These are phyloP conservation scores for Blastomyces gilchristii DNA, from an alignment of 2,329 filamentous ascomycete species.

Conservation along the genomic window DNA sequence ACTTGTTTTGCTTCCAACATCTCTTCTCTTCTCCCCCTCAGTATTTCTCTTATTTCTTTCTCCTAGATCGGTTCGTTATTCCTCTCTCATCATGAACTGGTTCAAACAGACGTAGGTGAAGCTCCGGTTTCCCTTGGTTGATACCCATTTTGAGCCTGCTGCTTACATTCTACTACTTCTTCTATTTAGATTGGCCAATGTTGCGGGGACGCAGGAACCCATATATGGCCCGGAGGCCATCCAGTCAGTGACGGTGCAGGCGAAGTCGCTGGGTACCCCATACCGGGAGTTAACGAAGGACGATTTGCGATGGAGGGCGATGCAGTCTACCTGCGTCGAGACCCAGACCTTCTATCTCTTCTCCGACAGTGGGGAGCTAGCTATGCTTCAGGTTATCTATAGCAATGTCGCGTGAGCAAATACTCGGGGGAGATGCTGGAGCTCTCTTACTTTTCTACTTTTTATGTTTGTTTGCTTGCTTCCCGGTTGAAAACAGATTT, in stretches of 20 bases:
- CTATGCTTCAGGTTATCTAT: slow-evolving; percentile 86
- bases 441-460: background rate
- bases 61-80: background rate
- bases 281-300: slow-evolving; percentile 70
- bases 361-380: slow-evolving; percentile 64
- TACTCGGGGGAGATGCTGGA: background rate
- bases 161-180: slow-evolving; percentile 9
- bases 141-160: slow-evolving; percentile 12
- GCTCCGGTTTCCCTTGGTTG: slow-evolving; percentile 6
- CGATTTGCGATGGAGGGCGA: slow-evolving; percentile 69
- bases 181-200: slow-evolving; percentile 52
- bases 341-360: slow-evolving; percentile 90
- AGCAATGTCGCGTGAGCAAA: slow-evolving; percentile 82
- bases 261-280: slow-evolving; percentile 69
- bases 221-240: slow-evolving; percentile 87
- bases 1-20: background rate
- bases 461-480: background rate
- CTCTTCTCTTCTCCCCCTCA: background rate
- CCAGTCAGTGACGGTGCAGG: slow-evolving; percentile 72
- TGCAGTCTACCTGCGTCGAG: slow-evolving; percentile 83
- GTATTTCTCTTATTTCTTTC: background rate
- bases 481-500: slow-evolving; percentile 1
- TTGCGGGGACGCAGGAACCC: slow-evolving; percentile 91
- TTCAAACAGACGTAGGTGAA: slow-evolving; percentile 72
- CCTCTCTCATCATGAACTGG: slow-evolving; percentile 74